These are phyloP conservation scores for Neurospora pannonica DNA, from an alignment of 495 filamentous ascomycete genomes.

Conservation along the genomic window DNA sequence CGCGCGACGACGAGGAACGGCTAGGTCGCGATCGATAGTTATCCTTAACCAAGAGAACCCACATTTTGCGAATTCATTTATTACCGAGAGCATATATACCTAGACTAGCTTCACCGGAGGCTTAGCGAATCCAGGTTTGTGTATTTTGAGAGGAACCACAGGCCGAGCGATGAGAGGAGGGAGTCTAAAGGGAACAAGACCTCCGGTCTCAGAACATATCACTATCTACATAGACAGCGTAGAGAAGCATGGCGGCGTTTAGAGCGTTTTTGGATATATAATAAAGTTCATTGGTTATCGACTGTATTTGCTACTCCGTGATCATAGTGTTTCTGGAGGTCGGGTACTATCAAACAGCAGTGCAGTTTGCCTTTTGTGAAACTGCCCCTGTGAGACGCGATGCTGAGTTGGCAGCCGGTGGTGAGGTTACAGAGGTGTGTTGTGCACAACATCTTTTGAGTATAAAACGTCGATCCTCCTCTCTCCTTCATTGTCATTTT, in stretches of 20 bases:
- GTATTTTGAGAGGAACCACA: background rate
- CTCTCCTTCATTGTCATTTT: background rate
- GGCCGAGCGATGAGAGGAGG: background rate
- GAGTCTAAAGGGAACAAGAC: background rate
- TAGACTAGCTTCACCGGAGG: background rate
- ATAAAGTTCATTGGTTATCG: background rate
- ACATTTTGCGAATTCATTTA: background rate
- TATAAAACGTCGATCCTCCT: background rate
- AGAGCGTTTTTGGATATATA: background rate
- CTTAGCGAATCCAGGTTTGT: background rate
- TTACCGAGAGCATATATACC: background rate
- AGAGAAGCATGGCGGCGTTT: background rate
- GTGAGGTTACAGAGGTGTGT: background rate
- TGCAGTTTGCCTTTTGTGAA: background rate
- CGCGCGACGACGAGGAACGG: conserved; percentile 76
- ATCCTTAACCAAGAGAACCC: background rate
- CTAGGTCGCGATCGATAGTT: conserved; percentile 55
- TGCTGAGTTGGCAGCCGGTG: background rate
- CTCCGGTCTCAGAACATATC: background rate
- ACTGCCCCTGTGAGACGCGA: background rate
- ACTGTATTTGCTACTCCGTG: background rate
- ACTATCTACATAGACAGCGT: background rate
- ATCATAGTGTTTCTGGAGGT: background rate
- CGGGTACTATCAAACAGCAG: background rate
- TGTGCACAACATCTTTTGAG: background rate